A percentile compares a stretch with the other conserved stretches of the same genome.
phyloP scores from a whole-genome alignment of 176 grass and related monocot genomes.

The Lolium multiflorum region DNA sequence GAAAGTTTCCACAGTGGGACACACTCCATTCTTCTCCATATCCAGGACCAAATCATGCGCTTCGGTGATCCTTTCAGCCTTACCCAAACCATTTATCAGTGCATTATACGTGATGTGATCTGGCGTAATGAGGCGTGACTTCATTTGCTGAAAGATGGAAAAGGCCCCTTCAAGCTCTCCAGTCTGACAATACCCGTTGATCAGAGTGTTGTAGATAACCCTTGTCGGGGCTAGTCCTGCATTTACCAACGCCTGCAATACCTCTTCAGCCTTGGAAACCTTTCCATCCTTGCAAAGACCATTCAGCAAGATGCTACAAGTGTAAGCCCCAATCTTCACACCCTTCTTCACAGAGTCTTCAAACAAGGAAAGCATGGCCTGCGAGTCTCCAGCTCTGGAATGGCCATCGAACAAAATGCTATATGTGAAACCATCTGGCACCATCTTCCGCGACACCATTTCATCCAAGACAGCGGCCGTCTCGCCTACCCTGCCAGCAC shows the following conservation, averaged over 20 bases:
- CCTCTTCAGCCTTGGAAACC: conserved; percentile 55
- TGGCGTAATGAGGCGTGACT: conserved; percentile 43
- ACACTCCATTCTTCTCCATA: conserved; percentile 57
- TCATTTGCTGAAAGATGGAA: conserved; percentile 52
- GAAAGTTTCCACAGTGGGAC: conserved; percentile 52
- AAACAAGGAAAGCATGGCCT: conserved; percentile 56
- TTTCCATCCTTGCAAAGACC: conserved; percentile 67
- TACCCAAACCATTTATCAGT: conserved; percentile 68
- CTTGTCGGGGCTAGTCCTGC: conserved; percentile 54
- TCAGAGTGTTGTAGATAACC: conserved; percentile 65
- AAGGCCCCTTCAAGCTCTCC: conserved; percentile 52
- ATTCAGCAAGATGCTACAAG: conserved; percentile 70
- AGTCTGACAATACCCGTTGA: conserved; percentile 68
- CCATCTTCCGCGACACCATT: conserved; percentile 43
- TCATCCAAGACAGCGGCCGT: conserved; percentile 50
- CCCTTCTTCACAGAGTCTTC: conserved; percentile 61
- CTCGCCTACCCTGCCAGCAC: conserved; percentile 47
- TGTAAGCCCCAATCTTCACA: conserved; percentile 55
- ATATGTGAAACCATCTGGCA: conserved; percentile 63
- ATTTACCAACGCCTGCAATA: conserved; percentile 42
- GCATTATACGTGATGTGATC: conserved; percentile 68
- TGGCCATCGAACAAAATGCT: conserved; percentile 69
- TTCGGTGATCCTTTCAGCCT: conserved; percentile 48
- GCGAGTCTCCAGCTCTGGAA: conserved; percentile 38
- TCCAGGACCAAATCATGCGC: conserved; percentile 56